Evolutionary conservation across 2,329 filamentous ascomycete species (phyloP), one percentile per base, ranked within the genome.

Genomic region (Venturia aucupariae): DNA sequence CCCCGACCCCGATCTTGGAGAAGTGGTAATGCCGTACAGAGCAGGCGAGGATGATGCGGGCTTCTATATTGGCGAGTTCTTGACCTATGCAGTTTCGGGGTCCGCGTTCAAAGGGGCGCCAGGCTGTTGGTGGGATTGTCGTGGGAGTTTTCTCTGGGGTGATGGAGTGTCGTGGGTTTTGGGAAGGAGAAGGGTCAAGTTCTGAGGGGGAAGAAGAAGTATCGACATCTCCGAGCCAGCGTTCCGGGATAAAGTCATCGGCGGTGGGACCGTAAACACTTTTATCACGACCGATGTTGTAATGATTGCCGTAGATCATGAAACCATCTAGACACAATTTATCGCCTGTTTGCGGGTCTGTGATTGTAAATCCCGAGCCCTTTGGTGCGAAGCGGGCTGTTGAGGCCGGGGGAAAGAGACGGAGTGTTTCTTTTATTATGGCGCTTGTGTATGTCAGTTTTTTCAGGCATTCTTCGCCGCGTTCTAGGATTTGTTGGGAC

Each of bases 361-460:
- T 22, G 19, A 65, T 17, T 32, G 27, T 65, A 24, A 57, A 60
- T 10, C 39, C 62, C 3, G 62, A 48, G 15, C 44, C 62, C 32
- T 57, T 44, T 1, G 61, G 64, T 8, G 44, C 51, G 22, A 63
- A 44, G n/a, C 81, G 77, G 30, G 79, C 74, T 1, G 77, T 77
- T 24, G 76, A 77, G 0, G 72, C 82, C 0, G 82, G 78, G 0
- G 82, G 80, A 67, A 79, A 82, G 41, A 85, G 68, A 5, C 83
- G 77, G 3, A 85, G 73, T 0, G 77, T 76, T 71, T 86, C 83
- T 65, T 81, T 81, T 66, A 83, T 76, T 8, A 83, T 76, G 32
- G 81, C 82, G 5, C 72, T 72, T 3, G 81, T 82, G 69, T 82
- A 84, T 0, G 77, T 75, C 30, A 85, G 74, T 51, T 77, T 73